Evolutionary conservation across 129 eudicot species (phyloP).

Genomic region (Flaveria trinervia): DNA sequence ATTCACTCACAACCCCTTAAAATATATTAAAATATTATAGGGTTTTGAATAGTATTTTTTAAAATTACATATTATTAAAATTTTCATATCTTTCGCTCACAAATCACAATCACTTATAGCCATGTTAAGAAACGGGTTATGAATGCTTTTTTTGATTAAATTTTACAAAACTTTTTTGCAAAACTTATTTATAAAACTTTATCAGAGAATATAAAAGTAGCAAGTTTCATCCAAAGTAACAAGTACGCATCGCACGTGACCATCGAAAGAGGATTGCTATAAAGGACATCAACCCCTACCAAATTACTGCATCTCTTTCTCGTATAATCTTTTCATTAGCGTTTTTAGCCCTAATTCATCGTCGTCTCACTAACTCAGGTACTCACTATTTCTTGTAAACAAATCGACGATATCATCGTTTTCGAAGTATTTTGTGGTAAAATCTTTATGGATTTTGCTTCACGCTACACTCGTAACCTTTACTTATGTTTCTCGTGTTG

Average conservation of each 20-base stretch:
- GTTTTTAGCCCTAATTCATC: constrained; percentile 6
- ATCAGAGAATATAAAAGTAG: too few species aligned
- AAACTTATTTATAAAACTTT: too few species aligned
- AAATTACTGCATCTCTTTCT: background rate
- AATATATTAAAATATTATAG: too few species aligned
- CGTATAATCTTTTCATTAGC: background rate
- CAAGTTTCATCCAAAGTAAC: background rate
- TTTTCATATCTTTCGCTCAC: too few species aligned
- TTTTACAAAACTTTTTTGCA: too few species aligned
- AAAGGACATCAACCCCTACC: background rate
- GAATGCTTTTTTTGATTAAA: too few species aligned
- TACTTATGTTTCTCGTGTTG: background rate
- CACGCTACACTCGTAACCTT: background rate
- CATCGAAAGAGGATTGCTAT: background rate
- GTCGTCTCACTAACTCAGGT: background rate
- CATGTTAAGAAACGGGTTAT: too few species aligned
- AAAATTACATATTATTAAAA: too few species aligned
- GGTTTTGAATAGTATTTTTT: too few species aligned
- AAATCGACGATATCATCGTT: background rate
- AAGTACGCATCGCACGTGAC: background rate
- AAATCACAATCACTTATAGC: too few species aligned
- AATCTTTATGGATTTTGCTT: background rate
- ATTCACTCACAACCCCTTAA: too few species aligned
- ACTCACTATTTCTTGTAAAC: background rate
- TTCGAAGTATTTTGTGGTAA: background rate